Conservation (phyloP, 345 rosid genomes). For the Diplotaxis tenuifolia region DNA sequence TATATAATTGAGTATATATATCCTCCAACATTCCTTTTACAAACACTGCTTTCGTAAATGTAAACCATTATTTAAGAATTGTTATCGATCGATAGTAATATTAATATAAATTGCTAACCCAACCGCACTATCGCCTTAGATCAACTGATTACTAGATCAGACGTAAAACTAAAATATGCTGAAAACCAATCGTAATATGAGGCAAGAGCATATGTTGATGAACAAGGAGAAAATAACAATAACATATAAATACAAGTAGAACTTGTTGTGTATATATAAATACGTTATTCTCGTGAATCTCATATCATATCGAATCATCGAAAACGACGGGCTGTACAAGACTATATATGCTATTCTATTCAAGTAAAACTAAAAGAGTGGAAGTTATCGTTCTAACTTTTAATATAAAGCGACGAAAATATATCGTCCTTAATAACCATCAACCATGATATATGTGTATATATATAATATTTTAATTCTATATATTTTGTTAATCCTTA, state of each 20-base stretch:
- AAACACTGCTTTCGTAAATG: not conserved
- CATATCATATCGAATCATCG: conserved; percentile 18
- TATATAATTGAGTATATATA: not conserved
- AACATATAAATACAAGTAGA: no score
- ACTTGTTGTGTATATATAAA: not conserved
- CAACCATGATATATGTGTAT: no score
- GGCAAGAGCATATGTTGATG: no score
- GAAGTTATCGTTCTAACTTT: conserved; percentile 31
- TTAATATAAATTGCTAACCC: not conserved
- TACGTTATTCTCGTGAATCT: not conserved
- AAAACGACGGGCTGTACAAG: conserved; percentile 20
- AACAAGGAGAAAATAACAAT: no score
- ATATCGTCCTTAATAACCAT: conserved; percentile 33
- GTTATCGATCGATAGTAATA: not conserved
- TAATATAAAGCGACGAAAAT: conserved; percentile 24
- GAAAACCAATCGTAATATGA: no score
- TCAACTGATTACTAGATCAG: not conserved
- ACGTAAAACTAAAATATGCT: no score
- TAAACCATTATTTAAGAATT: not conserved
- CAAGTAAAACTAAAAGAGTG: conserved; percentile 39
- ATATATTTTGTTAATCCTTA: conserved; percentile 26
- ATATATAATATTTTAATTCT: conserved; percentile 3
- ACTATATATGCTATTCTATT: conserved; percentile 21
- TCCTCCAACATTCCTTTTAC: not conserved
- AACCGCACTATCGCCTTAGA: not conserved